Base-by-base conservation (phyloP, 2,329 filamentous ascomycete species). In the Fusarium pseudonygamai region DNA sequence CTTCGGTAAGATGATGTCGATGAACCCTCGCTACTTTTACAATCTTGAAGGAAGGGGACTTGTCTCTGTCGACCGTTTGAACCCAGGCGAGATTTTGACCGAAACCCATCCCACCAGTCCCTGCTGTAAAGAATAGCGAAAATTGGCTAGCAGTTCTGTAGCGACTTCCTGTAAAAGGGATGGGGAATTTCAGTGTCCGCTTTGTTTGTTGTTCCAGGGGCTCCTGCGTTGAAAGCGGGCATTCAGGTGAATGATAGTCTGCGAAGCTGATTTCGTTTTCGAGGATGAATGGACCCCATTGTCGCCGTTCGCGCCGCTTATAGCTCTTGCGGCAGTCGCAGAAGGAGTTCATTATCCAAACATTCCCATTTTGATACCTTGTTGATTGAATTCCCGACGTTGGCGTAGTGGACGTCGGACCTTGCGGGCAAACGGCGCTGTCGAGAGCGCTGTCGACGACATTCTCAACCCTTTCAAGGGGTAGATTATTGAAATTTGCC, bases 101-200 rank as follows among this genome's bases (percentile, higher is more conserved):
- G 6, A 47, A 28, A 15, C 9, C 4, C 3, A 47, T 28, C 0
- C 43, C 43, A 5, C 24, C 24, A 0, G 18, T 46, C 0, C 43
- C 43, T 7, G 13, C 6, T 22, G 24, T 28, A 15, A 28, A 28
- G 8, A 28, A 22, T 5, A 46, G 43, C 4, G 26, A 46, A 3
- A 46, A 46, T 7, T 46, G 18, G 13, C 18, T 46, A 0, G 26
- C 6, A 0, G 1, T 7, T 28, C 6, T 46, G 24, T 26, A 28
- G 8, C 3, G 43, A 0, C 24, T 0, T 28, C 4, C 0, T 0
- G 1, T 0, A 11, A 46, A 22, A 15, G 43, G 43, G 6, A 46
- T 3, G 11, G 9, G 18, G 5, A 28, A 7, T 6, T 7, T 46
- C 0, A 46, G 7, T 11, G 18, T 46, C 0, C 26, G 13, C 4